phyloP scores from a whole-genome alignment of 2,329 filamentous ascomycete species.

The Neoascochyta sp. region DNA sequence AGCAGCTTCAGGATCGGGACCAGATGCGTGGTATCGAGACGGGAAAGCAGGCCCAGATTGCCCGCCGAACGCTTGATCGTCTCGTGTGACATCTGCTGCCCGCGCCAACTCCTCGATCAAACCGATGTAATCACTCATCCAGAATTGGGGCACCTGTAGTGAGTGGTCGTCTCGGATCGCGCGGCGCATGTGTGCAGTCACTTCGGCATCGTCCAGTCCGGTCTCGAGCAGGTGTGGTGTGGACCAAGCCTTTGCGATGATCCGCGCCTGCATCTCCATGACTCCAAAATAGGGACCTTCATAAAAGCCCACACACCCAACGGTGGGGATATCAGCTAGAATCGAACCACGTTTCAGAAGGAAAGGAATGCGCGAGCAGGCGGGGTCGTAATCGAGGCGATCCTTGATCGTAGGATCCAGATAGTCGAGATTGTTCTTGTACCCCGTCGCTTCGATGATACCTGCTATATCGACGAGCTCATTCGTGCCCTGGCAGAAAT shows the following conservation, averaged over 20 bases:
- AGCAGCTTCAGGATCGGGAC: slow-evolving; percentile 40
- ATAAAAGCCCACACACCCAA: slow-evolving; percentile 82
- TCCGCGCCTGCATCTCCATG: slow-evolving; percentile 79
- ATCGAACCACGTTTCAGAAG: slow-evolving; percentile 67
- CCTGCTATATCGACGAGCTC: slow-evolving; percentile 41
- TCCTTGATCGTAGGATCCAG: slow-evolving; percentile 56
- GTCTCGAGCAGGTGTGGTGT: slow-evolving; percentile 10
- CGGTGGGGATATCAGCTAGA: slow-evolving; percentile 56
- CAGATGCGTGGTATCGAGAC: slow-evolving; percentile 28
- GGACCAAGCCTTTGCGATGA: slow-evolving; percentile 61
- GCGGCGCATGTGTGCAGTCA: slow-evolving; percentile 43
- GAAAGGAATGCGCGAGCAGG: slow-evolving; percentile 47
- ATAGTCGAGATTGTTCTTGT: slow-evolving; percentile 62
- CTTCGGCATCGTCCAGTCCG: slow-evolving; percentile 16
- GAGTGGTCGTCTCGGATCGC: slow-evolving; percentile 25
- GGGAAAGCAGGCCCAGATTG: slow-evolving; percentile 49
- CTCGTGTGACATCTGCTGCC: slow-evolving; percentile 52
- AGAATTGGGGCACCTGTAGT: slow-evolving; percentile 63
- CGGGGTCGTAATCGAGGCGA: slow-evolving; percentile 57
- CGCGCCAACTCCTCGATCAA: slow-evolving; percentile 68
- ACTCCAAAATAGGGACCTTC: slow-evolving; percentile 81
- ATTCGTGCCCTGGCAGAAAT: slow-evolving; percentile 5
- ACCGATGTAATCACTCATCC: slow-evolving; percentile 77
- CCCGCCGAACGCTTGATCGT: slow-evolving; percentile 37
- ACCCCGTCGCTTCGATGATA: slow-evolving; percentile 73